Base-by-base conservation (phyloP, 768 basidiomycete genomes). In the Mycena floridula region DNA sequence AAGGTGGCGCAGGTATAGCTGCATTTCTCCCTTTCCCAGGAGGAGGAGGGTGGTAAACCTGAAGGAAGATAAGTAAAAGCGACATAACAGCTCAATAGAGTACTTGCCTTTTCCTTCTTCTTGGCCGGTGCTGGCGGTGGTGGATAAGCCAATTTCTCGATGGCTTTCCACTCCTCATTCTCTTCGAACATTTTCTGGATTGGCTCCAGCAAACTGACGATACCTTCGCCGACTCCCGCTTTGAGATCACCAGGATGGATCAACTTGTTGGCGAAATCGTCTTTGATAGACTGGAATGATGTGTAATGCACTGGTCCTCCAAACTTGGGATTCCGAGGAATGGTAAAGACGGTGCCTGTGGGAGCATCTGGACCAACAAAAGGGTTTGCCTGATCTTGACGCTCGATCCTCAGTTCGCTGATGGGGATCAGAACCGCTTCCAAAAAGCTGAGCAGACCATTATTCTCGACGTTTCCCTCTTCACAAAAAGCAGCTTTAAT, bases 231-330 rank as follows among this genome's bases (percentile, higher is more conserved):
- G 13, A 95, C 89, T 0, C 80, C 75, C 3, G 62, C 63, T 72
- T 99, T 99, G 58, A 98, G 66, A 63, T 96, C 96, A 25, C 80
- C 83, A 6, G 96, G 96, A 61, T 96, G 92, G 4, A 99, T 55
- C 50, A 77, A 76, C 65, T 81, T 85, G 46, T 70, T 74, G 24
- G 71, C 78, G 58, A 92, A 99, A 43, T 86, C 89, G 16, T 70
- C 69, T 61, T 86, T 72, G 51, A 97, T 59, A 37, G 77, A 76
- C 12, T 74, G 73, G 61, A 79, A 89, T 4, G 69, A 69, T 27
- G 54, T 55, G 69, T 89, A 95, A 62, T 96, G 90, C 43, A 77
- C 67, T 41, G 81, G 67, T 3, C 92, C 91, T 6, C 93, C 92
- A 50, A 76, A 83, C 63, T 93, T 89, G 55, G 79, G 85, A 38